phyloP scores from a whole-genome alignment of 805 yeast genomes.

The Metschnikowia hibisci region DNA sequence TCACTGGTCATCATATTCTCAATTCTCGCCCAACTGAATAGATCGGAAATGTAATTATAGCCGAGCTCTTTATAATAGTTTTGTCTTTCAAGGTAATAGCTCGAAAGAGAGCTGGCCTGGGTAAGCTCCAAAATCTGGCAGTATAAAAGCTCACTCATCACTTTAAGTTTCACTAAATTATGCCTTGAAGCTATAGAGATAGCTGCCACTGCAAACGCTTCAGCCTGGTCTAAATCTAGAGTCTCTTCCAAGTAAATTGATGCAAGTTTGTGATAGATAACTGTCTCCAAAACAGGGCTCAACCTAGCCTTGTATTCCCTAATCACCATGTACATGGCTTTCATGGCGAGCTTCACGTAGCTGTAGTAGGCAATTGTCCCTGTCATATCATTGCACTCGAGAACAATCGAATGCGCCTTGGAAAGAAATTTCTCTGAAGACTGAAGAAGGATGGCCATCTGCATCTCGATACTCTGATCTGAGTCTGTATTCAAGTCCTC shows the following conservation, averaged over 20 bases:
- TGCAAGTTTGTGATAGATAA: conserved; percentile 34
- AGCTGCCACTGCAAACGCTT: conserved; percentile 32
- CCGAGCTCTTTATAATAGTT: conserved; percentile 8
- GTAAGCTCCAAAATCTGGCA: conserved; percentile 33
- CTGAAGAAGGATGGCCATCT: conserved; percentile 10
- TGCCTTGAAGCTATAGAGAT: conserved; percentile 27
- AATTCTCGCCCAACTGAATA: conserved; percentile 31
- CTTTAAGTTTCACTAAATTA: conserved; percentile 18
- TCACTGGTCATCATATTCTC: conserved; percentile 28
- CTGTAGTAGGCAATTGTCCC: conserved; percentile 13
- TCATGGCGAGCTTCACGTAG: conserved; percentile 13
- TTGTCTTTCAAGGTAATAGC: conserved; percentile 7
- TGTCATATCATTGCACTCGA: conserved; percentile 10
- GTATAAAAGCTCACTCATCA: conserved; percentile 34
- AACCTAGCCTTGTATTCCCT: conserved; percentile 27
- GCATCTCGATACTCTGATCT: conserved; percentile 4
- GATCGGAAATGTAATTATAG: conserved; percentile 17
- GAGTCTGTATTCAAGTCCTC: conserved; percentile 1
- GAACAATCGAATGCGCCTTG: conserved; percentile 14
- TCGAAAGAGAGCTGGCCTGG: conserved; percentile 5
- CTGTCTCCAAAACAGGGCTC: conserved; percentile 29
- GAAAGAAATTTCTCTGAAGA: conserved; percentile 11
- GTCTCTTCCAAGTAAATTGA: conserved; percentile 41
- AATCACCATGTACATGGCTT: conserved; percentile 19
- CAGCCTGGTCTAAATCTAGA: conserved; percentile 37